Evolutionary conservation across 139 green algal species (phyloP).

Genomic region (Edaphochlamys debaryana): DNA sequence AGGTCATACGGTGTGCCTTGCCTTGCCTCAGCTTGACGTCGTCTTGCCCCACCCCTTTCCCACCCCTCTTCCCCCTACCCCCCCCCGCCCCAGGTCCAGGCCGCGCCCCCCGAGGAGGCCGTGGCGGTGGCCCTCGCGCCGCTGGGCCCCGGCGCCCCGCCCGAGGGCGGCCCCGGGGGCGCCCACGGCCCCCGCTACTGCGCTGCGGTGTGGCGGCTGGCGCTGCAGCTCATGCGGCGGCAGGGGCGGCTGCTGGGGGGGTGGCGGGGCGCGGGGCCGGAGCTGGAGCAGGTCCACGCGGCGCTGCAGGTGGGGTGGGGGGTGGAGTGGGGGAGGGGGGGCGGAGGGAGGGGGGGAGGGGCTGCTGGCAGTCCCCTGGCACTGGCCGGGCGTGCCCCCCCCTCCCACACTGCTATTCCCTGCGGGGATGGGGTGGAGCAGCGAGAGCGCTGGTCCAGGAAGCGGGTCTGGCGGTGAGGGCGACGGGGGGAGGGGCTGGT

Average conservation of each 20-base stretch:
- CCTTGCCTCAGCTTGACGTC: no score
- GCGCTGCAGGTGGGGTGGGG: constrained; percentile 17
- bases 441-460: background rate
- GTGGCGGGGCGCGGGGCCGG: background rate
- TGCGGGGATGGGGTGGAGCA: no score
- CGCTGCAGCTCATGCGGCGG: constrained; percentile 29
- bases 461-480: background rate
- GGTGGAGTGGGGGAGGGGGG: background rate
- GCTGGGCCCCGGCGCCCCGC: background rate
- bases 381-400: no score
- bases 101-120: background rate
- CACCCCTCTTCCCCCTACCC: no score
- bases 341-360: background rate
- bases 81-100: constrained; percentile 17
- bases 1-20: no score
- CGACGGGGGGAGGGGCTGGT: background rate
- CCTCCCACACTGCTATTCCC: no score
- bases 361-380: no score
- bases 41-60: background rate
- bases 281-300: background rate
- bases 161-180: no score
- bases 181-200: constrained; percentile 14
- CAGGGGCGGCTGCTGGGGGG: background rate
- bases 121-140: constrained; percentile 6
- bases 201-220: constrained; percentile 28